Base-by-base conservation (phyloP, 257 asterid genomes). In the Osmanthus fragrans region DNA sequence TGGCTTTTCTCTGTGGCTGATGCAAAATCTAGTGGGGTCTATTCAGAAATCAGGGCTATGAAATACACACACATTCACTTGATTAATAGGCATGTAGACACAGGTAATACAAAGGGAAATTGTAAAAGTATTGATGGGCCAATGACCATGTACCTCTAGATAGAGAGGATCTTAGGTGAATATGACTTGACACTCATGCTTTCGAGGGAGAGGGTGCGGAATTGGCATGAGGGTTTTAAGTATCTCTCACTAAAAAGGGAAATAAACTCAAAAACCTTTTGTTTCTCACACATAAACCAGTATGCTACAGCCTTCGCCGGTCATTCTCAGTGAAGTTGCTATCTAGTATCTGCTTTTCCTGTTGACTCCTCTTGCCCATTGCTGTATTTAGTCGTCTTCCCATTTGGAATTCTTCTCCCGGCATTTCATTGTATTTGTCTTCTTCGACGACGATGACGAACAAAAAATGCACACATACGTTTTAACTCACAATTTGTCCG, bases 111-210 rank as follows among this genome's bases (percentile, higher is more conserved):
- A 15, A 42, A 8, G 34, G 11, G 73, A 33, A 3, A 69, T 51
- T 69, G 70, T 45, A 36, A 2, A n/a, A 36, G 42, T 64, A 4
- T 25, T 4, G 18, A 42, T 49, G 25, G 70, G 69, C 56, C 71
- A 27, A 80, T 73, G 25, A 19, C 7, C 58, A 68, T 36, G 23
- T 63, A 75, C 33, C 33, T 32, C 32, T 66, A 33, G 79, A 49
- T 60, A 74, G 82, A 56, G 68, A 71, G 82, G 79, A 83, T 86
- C 73, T 72, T 21, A 60, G 23, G 80, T 85, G 88, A 84, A 82
- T 84, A 84, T 82, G 90, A 86, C 90, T 77, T 82, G 86, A 86
- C 90, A 76, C 68, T 77, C 85, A 84, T 85, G 90, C 90, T 72
- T 72, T 82, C 84, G 73, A 65, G 73, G 51, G 18, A 2, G 13